Evolutionary conservation across 2,329 filamentous ascomycete genomes (phyloP), one percentile per base, ranked within the genome.

Genomic region (Volutella citrinella): DNA sequence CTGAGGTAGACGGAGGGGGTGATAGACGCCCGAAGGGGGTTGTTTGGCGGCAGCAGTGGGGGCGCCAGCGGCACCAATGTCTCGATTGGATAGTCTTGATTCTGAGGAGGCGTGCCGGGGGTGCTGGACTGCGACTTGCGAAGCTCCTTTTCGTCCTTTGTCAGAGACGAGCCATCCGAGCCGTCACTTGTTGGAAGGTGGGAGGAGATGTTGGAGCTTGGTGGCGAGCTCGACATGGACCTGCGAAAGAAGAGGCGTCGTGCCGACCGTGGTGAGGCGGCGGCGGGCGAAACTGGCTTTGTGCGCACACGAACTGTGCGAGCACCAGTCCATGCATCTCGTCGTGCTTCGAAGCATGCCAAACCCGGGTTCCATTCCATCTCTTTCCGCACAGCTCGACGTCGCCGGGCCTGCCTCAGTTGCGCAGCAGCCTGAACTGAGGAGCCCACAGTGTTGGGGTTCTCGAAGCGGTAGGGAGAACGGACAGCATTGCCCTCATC

Each of bases 261-360:
- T 1, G 69, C 59, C 10, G 70, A 70, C 8, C 66, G 65, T 3
- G 69, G 58, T 13, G 69, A 68, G 5, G 68, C 59, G 3, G 68
- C 60, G 6, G 68, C 65, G 6, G 62, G 55, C 2, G 66, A 34
- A 7, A 40, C 38, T 6, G 67, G 61, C 46, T 73, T 76, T 24
- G 67, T 65, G 36, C 72, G 71, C 28, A 79, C 59, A 28, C 72
- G 72, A 21, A 74, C 75, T 10, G 68, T 73, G 43, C 75, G 76
- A 19, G 88, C 90, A 19, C 85, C 83, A 2, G 89, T 91, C 91
- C 91, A 97, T 7, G 80, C 81, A 63, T 95, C 80, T 30, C 90
- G 76, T 38, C 87, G 72, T 19, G 82, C 77, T 39, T 82, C 76
- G 63, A 87, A 97, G 57, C 84, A 84, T n/a, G 80, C 76, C 36